Evolutionary conservation across 805 yeast species (phyloP), one percentile per base, ranked within the genome.

Genomic region (Suhomyces vadensis): DNA sequence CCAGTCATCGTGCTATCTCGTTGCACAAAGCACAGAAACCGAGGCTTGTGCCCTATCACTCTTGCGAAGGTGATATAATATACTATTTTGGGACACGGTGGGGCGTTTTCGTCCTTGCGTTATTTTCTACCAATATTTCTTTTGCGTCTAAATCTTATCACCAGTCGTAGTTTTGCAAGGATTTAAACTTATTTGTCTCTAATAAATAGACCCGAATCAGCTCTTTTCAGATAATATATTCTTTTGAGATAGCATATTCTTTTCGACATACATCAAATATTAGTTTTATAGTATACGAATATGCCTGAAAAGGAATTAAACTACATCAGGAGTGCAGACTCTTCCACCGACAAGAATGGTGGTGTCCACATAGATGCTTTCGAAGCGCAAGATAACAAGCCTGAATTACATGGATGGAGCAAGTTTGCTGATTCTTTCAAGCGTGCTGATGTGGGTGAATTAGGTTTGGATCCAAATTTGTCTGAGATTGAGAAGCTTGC

Each of bases 401-500:
- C 51, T 2, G 21, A 40, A 17, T 43, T 55, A 41, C 49, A 35
- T 16, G 55, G 52, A 3, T 55, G 46, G 44, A 53, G 51, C 36
- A 43, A 41, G 21, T 63, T 63, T 44, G 45, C 36, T 8, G 76
- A 71, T 50, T 51, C 63, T 2, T 69, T 69, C 56, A 63, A 52
- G 45, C 48, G 64, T 46, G 61, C 53, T 43, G 65, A 67, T 43
- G 66, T 53, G 14, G 51, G 48, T 11, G 76, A 69, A 17, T 56
- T 63, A 52, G 77, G 74, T 25, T 42, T 77, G 31, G 81, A 77
- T 53, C 77, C 72, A 25, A 60, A 65, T 51, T 56, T 74, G 53
- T 52, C 72, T 11, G 75, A 69, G 25, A 60, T 71, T 21, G 79
- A 73, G 55, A 71, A 68, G 47, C 75, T 78, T 17, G 77, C 76